These are phyloP conservation scores for Aristolochia fimbriata DNA, from an alignment of 164 flowering plant species.

Conservation along the genomic window DNA sequence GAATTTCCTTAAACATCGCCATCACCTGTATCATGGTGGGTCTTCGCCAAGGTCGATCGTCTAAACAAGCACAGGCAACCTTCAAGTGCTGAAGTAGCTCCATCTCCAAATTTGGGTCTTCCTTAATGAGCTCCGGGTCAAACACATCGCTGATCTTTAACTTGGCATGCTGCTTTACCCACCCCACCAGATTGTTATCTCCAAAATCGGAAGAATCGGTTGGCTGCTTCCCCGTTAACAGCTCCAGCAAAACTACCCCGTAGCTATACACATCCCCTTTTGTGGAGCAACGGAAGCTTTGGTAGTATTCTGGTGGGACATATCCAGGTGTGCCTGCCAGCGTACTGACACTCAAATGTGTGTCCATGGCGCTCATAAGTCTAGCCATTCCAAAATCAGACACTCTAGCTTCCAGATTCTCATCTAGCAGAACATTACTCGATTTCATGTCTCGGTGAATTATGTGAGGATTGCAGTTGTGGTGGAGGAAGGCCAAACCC, in stretches of 20 bases:
- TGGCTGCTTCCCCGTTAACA: conserved; percentile 82
- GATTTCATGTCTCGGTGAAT: conserved; percentile 98
- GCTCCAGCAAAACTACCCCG: conserved; percentile 90
- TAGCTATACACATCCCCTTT: conserved; percentile 98
- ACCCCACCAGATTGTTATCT: conserved; percentile 91
- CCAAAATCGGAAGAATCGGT: conserved; percentile 91
- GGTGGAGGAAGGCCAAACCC: conserved; percentile 92
- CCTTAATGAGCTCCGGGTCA: conserved; percentile 63
- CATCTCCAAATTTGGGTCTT: conserved; percentile 61
- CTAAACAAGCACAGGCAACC: conserved; percentile 82
- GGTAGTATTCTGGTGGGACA: conserved; percentile 97
- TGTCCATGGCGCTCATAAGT: conserved; percentile 87
- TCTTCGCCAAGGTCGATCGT: conserved; percentile 66
- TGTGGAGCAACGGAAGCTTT: conserved; percentile 81
- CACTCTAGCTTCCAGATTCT: conserved; percentile 76
- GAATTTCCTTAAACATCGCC: conserved; percentile 93
- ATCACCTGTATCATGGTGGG: conserved; percentile 95
- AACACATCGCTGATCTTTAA: conserved; percentile 65
- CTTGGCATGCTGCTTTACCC: conserved; percentile 91
- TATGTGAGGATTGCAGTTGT: conserved; percentile 83
- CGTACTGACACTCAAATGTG: conserved; percentile 93
- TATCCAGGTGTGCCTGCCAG: conserved; percentile 97
- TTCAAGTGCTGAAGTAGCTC: conserved; percentile 79
- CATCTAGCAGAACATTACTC: conserved; percentile 89
- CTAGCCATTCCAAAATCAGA: conserved; percentile 99